Base-by-base conservation (phyloP, 768 basidiomycete species). In the Leccinum ochraceum region DNA sequence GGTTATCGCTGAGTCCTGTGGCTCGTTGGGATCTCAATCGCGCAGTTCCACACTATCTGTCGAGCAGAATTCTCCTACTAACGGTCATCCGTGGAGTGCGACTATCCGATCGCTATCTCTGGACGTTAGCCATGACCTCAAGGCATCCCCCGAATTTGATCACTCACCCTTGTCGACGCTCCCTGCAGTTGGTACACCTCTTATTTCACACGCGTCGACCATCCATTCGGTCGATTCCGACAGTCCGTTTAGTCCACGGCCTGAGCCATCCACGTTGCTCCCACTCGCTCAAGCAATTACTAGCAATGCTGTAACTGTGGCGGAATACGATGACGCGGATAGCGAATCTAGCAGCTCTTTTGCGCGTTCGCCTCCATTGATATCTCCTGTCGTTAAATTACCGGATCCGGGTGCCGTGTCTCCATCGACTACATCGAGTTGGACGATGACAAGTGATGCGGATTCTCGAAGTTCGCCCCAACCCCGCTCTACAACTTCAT, bases 131-230 rank as follows among this genome's bases (percentile, higher is more conserved):
- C 44, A 61, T 22, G 54, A 67, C 39, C 14, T 50, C 17, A 66
- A 65, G 48, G 53, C 46, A 13, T 67, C 63, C 9, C 62, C 64
- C 24, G 65, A 71, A 3, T 63, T 67, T 32, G 32, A 75, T 28
- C 74, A 72, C 55, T 67, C 73, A 10, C 74, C 74, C n/a, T 60
- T 75, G 46, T 74, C 72, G 24, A 72, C 60, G 11, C 32, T 74
- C 55, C 72, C 73, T 2, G 58, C 61, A 17, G 70, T 74, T 6
- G 73, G 73, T 46, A 74, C 74, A 32, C 73, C 73, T 22, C 57
- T 64, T n/a, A 36, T 67, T 46, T 65, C 68, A 13, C 51, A 56
- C 32, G 28, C 60, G 3, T 61, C 58, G 56, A 60, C 62, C 6
- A 57, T 62, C 30, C 60, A 36, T 42, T 65, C 70, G 0, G 57